These are phyloP conservation scores for Obelidium mucronatum DNA, from an alignment of 192 early-diverging fungal genomes.

Conservation along the genomic window DNA sequence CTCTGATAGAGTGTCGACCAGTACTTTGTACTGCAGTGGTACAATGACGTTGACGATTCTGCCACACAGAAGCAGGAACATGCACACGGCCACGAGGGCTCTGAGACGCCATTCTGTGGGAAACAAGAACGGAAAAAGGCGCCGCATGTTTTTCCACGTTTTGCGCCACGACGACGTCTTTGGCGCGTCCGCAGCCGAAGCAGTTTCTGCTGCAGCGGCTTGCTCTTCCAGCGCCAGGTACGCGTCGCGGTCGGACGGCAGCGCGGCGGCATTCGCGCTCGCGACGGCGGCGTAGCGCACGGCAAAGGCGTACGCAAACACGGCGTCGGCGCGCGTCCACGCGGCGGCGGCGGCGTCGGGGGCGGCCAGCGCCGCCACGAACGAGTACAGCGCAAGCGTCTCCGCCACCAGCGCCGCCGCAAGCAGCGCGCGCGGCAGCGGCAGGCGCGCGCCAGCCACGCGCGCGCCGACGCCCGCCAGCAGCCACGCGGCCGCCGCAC, in stretches of 20 bases:
- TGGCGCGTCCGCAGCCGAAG: background rate
- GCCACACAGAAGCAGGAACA: conserved; percentile 65
- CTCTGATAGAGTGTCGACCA: conserved; percentile 73
- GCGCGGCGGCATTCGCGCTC: background rate
- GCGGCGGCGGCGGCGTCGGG: background rate
- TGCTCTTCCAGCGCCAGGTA: background rate
- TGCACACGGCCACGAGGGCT: conserved; percentile 71
- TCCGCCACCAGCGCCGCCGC: background rate
- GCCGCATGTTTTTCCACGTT: conserved; percentile 50
- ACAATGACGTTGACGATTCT: conserved; percentile 83
- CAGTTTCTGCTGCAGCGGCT: background rate
- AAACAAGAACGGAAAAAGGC: conserved; percentile 85
- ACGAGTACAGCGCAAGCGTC: background rate
- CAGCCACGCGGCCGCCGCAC: too few species aligned
- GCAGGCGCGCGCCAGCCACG: background rate
- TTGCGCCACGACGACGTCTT: conserved; percentile 39
- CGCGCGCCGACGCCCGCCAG: too few species aligned
- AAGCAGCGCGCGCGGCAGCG: background rate
- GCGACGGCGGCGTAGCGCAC: background rate
- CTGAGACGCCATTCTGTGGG: conserved; percentile 69
- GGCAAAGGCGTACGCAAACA: background rate
- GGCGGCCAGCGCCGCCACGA: background rate
- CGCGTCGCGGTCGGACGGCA: background rate
- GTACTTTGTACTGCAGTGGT: conserved; percentile 80
- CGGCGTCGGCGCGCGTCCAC: background rate